Conservation (phyloP, 176 grass and related monocot species). For the Paspalum notatum region DNA sequence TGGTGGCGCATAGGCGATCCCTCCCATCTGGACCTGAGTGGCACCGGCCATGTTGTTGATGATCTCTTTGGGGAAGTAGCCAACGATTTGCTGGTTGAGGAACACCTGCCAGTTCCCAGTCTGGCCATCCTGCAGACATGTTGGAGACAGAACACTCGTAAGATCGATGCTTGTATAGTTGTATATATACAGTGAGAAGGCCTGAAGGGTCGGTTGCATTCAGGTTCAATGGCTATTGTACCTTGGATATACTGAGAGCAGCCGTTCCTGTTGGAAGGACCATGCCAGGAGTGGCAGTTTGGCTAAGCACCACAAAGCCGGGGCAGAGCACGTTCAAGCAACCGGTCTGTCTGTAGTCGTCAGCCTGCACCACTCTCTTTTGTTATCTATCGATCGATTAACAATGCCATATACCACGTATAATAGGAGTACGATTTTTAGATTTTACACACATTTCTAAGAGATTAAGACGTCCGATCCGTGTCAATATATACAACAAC, state of each 20-base stretch:
- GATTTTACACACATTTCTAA: no score
- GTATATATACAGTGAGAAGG: neutral
- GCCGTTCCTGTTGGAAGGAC: neutral
- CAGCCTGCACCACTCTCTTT: neutral
- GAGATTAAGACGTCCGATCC: no score
- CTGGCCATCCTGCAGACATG: neutral
- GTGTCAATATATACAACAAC: no score
- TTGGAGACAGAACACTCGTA: neutral
- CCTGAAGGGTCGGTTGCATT: neutral
- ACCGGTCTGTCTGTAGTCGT: conserved; percentile 12
- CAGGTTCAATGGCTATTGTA: neutral
- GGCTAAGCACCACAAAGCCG: conserved; percentile 17
- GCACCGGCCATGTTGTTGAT: neutral
- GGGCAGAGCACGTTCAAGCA: conserved; percentile 21
- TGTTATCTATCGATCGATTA: no score
- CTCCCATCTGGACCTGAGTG: conserved; percentile 25
- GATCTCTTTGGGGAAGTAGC: conserved; percentile 35
- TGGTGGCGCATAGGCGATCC: neutral
- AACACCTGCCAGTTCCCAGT: conserved; percentile 7
- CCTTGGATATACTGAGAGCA: neutral
- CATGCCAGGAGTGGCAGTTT: conserved; percentile 12
- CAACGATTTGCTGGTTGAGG: neutral
- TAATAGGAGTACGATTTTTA: no score
- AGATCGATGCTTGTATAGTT: neutral
- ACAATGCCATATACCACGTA: no score